Evolutionary conservation across 257 asterid genomes (phyloP).

Genomic region (Fraxinus quadrangulata): DNA sequence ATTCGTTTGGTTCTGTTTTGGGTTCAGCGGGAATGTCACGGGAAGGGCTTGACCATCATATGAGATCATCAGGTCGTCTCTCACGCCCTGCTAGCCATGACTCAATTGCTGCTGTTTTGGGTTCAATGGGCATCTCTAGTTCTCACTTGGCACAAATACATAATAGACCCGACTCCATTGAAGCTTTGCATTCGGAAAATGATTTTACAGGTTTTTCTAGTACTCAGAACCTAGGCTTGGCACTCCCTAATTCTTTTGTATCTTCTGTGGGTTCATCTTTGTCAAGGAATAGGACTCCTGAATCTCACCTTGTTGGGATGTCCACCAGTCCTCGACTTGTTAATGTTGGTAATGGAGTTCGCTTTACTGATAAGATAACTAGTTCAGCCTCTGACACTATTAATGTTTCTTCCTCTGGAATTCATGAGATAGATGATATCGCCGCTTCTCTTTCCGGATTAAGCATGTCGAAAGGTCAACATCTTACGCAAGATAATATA

Average conservation of each 20-base stretch:
- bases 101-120: slow-evolving; percentile 41
- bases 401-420: slow-evolving; percentile 43
- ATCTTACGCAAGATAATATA: slow-evolving; percentile 34
- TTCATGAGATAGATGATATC: slow-evolving; percentile 50
- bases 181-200: slow-evolving; percentile 31
- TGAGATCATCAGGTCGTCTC: slow-evolving; percentile 34
- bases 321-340: slow-evolving; percentile 36
- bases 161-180: slow-evolving; percentile 35
- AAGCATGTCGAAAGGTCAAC: slow-evolving; percentile 42
- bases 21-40: slow-evolving; percentile 27
- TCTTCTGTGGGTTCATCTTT: slow-evolving; percentile 30
- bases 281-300: slow-evolving; percentile 30
- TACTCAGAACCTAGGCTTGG: slow-evolving; percentile 32
- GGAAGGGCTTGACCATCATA: slow-evolving; percentile 44
- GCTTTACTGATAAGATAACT: slow-evolving; percentile 36
- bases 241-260: slow-evolving; percentile 29
- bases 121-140: slow-evolving; percentile 26
- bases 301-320: slow-evolving; percentile 32
- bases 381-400: slow-evolving; percentile 31
- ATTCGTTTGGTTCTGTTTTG: slow-evolving; percentile 39
- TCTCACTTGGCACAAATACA: slow-evolving; percentile 30
- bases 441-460: slow-evolving; percentile 55
- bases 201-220: slow-evolving; percentile 25
- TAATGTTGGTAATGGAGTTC: slow-evolving; percentile 31
- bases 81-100: slow-evolving; percentile 60